Percentiles rank a stretch among this genome's conserved stretches.
Evolutionary conservation across 768 basidiomycete species (phyloP).

Genomic region (Tulasnella sp.): DNA sequence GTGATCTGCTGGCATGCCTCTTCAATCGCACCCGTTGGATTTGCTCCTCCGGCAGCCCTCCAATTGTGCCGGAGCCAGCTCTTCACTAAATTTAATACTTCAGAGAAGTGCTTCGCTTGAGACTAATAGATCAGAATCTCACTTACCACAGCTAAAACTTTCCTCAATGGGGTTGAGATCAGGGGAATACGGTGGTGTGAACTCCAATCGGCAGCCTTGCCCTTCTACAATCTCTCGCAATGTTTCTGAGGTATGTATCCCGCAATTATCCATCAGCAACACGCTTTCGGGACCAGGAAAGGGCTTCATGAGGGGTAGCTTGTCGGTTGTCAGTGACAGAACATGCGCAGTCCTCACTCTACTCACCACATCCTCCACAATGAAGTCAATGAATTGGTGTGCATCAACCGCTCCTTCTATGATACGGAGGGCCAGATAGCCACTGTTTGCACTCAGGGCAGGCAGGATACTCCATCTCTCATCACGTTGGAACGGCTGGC

Average conservation of each 20-base stretch:
- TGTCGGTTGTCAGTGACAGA: conserved; percentile 22
- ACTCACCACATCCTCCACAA: conserved; percentile 41
- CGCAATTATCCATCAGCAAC: conserved; percentile 39
- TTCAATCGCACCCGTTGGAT: conserved; percentile 33
- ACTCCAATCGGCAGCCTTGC: conserved; percentile 36
- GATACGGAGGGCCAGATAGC: conserved; percentile 39
- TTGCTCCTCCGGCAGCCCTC: conserved; percentile 5
- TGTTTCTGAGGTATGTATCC: conserved; percentile 37
- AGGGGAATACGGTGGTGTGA: conserved; percentile 41
- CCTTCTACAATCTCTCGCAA: conserved; percentile 36
- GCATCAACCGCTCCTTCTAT: conserved; percentile 41
- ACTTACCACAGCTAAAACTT: conserved; percentile 33
- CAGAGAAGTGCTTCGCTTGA: not conserved
- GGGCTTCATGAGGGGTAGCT: conserved; percentile 37
- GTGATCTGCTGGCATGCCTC: conserved; percentile 37
- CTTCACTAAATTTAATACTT: conserved; percentile 33
- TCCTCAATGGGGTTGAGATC: conserved; percentile 43
- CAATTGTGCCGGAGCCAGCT: conserved; percentile 35
- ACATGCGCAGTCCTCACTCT: not conserved
- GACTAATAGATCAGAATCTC: not conserved
- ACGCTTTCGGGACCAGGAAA: conserved; percentile 36
- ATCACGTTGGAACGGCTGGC: conserved; percentile 37
- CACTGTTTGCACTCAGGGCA: conserved; percentile 39
- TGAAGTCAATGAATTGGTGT: conserved; percentile 41
- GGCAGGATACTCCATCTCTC: conserved; percentile 40